Evolutionary conservation across 106 monocot genomes (phyloP).

Genomic region (Platanthera guangdongensis): DNA sequence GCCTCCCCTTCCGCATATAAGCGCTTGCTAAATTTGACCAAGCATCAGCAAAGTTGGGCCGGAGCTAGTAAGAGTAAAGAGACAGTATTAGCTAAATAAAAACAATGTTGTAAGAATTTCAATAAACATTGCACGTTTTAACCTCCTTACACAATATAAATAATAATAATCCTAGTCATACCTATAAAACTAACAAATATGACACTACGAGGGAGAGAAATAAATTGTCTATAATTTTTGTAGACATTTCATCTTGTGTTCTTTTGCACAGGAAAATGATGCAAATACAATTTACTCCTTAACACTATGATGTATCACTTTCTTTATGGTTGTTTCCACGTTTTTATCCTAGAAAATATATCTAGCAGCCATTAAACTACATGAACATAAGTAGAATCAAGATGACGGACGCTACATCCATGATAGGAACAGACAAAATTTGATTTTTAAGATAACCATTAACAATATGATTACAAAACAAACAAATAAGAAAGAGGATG

Average conservation of each 20-base stretch:
- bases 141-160: background rate
- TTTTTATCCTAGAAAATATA: background rate
- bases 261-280: background rate
- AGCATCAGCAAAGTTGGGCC: constrained; percentile 84
- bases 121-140: background rate
- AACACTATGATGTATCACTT: background rate
- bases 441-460: background rate
- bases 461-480: background rate
- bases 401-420: background rate
- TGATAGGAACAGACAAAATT: background rate
- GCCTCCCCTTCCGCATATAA: constrained; percentile 78
- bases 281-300: background rate
- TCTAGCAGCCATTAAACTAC: background rate
- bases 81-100: background rate
- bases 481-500: background rate
- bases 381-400: background rate
- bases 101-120: background rate
- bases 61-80: constrained; percentile 36
- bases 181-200: background rate
- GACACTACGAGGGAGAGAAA: background rate
- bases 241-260: background rate
- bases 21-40: constrained; percentile 97
- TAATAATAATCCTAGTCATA: background rate
- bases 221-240: background rate
- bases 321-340: background rate